Base-by-base conservation (phyloP, 495 filamentous ascomycete genomes). In the Tuber indicum region DNA sequence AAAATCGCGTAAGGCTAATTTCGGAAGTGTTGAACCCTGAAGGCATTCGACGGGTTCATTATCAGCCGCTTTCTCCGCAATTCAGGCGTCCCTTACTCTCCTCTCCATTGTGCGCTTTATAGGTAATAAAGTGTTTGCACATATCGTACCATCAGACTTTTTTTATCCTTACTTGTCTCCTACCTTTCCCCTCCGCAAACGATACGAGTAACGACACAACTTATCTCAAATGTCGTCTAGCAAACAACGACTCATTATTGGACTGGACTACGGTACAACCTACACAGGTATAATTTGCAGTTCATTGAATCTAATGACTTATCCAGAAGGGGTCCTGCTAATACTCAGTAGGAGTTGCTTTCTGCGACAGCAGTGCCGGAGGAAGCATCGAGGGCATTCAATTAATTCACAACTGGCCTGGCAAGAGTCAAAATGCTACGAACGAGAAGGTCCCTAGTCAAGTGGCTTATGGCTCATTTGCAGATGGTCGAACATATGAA, bases 381-480 rank as follows among this genome's bases (percentile, higher is more conserved):
- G 52, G 52, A 12, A 62, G 26, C 12, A 62, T 62, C n/a, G 52
- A 62, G 0, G 14, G 52, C 12, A 62, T 62, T 16, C 52, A 62
- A 26, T 62, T 62, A 32, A 62, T 62, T 12, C 52, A 62, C 52
- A 62, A 62, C 52, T 62, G 52, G 52, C 52, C 52, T n/a, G 52
- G 52, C n/a, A 62, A 62, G n/a, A 16, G 10, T 6, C 52, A 62
- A 62, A 62, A 62, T 32, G 52, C 52, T 32, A 62, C 52, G 3
- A 62, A 62, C 23, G 52, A 62, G 52, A 62, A 62, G n/a, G 52
- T 62, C 12, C 52, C 52, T 9, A 62, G 52, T 16, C 52, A 62
- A 32, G 52, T 62, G 2, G n/a, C 52, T 62, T 62, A 62, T 3
- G 52, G 52, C n/a, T 62, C 52, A 32, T 62, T 62, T 14, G n/a